These are phyloP conservation scores for Allantophomopsis cytisporea DNA, from an alignment of 2,329 filamentous ascomycete species.

Conservation along the genomic window DNA sequence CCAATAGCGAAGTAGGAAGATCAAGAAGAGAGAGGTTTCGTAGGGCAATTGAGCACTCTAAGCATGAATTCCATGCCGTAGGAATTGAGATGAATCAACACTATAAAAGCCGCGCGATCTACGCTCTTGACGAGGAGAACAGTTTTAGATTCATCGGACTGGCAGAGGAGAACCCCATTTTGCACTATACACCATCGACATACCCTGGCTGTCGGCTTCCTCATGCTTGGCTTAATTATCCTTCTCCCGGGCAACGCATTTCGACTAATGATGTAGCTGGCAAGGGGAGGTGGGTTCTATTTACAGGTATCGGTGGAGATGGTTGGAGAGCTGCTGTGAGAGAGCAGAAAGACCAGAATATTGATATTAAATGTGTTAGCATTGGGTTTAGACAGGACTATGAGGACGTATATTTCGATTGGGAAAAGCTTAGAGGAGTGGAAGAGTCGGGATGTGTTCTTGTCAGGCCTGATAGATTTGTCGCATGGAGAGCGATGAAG, in stretches of 20 bases:
- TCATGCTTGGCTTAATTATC: conserved; percentile 46
- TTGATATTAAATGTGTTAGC: conserved; percentile 32
- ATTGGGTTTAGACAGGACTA: conserved; percentile 46
- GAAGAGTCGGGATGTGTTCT: conserved; percentile 44
- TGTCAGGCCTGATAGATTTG: conserved; percentile 37
- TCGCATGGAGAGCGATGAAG: conserved; percentile 9
- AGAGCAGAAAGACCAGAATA: conserved; percentile 21
- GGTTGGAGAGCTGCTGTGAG: conserved; percentile 36
- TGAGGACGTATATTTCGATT: conserved; percentile 49
- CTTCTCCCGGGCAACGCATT: conserved; percentile 26
- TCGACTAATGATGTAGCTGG: conserved; percentile 49
- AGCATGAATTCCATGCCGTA: conserved; percentile 37
- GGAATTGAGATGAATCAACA: conserved; percentile 46
- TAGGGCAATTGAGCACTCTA: conserved; percentile 25
- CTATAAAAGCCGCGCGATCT: conserved; percentile 32
- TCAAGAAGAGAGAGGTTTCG: conserved; percentile 24
- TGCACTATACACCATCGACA: conserved; percentile 31
- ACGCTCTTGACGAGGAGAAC: conserved; percentile 24
- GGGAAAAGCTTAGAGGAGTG: conserved; percentile 36
- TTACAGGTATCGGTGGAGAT: conserved; percentile 41
- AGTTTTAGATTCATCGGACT: conserved; percentile 5
- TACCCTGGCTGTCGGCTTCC: conserved; percentile 46
- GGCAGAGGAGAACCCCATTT: conserved; percentile 23
- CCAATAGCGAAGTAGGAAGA: conserved; percentile 21
- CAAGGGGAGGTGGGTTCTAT: conserved; percentile 32